A percentile compares a stretch with the other conserved stretches of the same genome.
These are phyloP conservation scores for Funneliformis mosseae DNA, from an alignment of 192 early-diverging fungal genomes.

Conservation along the genomic window DNA sequence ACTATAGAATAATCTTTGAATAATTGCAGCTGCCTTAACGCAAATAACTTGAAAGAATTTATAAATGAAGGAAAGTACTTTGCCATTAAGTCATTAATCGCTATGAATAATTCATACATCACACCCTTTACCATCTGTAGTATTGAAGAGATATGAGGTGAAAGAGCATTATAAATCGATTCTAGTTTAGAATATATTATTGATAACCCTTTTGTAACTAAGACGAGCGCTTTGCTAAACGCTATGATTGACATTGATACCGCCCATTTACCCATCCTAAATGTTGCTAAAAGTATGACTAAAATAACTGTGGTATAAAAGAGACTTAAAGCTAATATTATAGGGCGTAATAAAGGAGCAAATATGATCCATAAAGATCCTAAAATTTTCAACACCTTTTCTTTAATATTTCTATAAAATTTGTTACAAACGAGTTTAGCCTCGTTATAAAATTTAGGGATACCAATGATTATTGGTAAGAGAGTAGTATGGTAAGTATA, in stretches of 20 bases:
- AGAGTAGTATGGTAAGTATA: not conserved
- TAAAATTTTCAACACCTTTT: not conserved
- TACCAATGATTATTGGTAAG: not conserved
- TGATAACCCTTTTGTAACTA: not conserved
- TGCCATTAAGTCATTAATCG: not conserved
- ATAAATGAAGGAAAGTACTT: not conserved
- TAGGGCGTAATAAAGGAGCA: constrained; percentile 2
- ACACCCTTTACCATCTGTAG: not conserved
- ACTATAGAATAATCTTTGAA: not conserved
- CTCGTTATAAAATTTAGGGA: not conserved
- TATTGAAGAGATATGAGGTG: not conserved
- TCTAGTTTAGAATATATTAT: not conserved
- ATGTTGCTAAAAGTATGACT: not conserved
- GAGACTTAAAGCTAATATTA: not conserved
- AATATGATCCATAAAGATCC: not conserved
- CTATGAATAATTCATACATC: not conserved
- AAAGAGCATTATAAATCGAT: not conserved
- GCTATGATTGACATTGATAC: not conserved
- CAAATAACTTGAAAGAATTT: not conserved
- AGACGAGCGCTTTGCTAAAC: not conserved
- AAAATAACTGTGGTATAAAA: constrained; percentile 19
- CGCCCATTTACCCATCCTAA: not conserved
- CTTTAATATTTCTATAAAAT: not conserved
- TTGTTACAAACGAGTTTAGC: not conserved
- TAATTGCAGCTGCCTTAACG: not conserved